phyloP scores from a whole-genome alignment of 441 rosid genomes.

The Eruca vesicaria region DNA sequence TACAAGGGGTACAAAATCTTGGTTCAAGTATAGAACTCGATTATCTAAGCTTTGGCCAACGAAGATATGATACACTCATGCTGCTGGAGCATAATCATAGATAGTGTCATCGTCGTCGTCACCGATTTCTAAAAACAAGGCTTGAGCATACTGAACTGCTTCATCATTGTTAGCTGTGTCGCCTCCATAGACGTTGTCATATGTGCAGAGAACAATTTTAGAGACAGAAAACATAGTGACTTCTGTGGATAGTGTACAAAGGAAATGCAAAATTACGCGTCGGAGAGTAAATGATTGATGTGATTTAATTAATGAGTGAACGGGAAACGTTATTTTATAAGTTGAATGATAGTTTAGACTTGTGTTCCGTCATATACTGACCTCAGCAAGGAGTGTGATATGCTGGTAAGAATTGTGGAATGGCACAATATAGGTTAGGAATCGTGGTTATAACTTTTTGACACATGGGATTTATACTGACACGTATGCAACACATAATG shows the following conservation, averaged over 20 bases:
- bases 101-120: background rate
- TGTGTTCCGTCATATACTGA: background rate
- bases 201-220: background rate
- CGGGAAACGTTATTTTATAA: background rate
- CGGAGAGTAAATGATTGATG: background rate
- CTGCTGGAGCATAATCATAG: conserved; percentile 30
- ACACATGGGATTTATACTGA: conserved; percentile 1
- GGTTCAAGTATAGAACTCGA: background rate
- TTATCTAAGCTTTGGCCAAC: background rate
- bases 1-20: background rate
- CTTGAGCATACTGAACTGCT: background rate
- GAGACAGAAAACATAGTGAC: background rate
- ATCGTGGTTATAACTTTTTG: background rate
- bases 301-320: background rate
- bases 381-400: conserved; percentile 25
- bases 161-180: background rate
- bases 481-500: background rate
- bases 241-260: background rate
- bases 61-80: conserved; percentile 1
- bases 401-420: background rate
- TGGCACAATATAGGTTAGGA: background rate
- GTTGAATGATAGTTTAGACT: background rate
- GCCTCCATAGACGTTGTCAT: background rate
- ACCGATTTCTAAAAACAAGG: background rate
- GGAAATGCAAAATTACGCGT: background rate